Conservation (phyloP, 371 early-diverging fungal genomes). For the Rhizopus stolonifer region DNA sequence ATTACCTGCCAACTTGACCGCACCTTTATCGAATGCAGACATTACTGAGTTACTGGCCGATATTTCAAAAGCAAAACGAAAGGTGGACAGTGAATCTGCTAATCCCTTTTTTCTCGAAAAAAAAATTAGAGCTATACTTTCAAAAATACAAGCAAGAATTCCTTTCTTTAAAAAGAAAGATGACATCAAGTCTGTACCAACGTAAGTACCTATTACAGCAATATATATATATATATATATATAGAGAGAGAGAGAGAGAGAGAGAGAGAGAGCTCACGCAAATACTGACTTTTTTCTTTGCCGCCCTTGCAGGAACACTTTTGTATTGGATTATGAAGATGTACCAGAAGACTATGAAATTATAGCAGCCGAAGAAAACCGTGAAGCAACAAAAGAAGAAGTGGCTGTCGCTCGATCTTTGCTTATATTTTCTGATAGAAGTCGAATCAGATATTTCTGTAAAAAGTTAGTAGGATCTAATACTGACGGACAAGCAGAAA, state of each 20-base stretch:
- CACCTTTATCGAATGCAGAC: conserved; percentile 37
- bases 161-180: conserved; percentile 15
- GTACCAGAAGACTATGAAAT: conserved; percentile 40
- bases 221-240: no score
- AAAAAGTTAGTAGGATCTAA: conserved; percentile 40
- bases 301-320: conserved; percentile 6
- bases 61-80: conserved; percentile 6
- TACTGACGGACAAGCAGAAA: conserved; percentile 36
- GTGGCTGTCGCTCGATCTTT: conserved; percentile 29
- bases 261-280: no score
- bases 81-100: background rate
- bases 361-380: conserved; percentile 47
- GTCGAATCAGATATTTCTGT: conserved; percentile 36
- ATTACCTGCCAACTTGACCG: conserved; percentile 46
- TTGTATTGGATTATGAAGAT: conserved; percentile 23
- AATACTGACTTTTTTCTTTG: background rate
- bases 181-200: conserved; percentile 14
- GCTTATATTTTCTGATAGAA: conserved; percentile 37
- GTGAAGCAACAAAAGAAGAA: conserved; percentile 26
- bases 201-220: conserved; percentile 7
- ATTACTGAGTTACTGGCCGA: conserved; percentile 26
- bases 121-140: conserved; percentile 4
- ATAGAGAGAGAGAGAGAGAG: no score
- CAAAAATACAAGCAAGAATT: conserved; percentile 5
- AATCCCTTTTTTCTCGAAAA: conserved; percentile 16